Conservation (phyloP, 2,329 filamentous ascomycete species). For the Neophaeococcomyces aloes region DNA sequence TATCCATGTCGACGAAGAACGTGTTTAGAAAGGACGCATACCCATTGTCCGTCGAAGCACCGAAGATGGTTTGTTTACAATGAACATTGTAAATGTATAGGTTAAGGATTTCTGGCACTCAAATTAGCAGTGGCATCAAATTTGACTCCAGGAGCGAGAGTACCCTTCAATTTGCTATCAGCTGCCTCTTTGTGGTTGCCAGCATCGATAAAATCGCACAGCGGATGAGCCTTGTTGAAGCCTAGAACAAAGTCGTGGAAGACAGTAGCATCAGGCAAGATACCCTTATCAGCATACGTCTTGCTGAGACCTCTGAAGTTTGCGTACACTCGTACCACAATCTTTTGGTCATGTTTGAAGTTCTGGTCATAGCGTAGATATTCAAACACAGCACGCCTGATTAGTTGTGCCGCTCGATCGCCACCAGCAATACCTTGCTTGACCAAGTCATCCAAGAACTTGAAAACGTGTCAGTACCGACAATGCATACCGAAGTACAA, state of each 20-base stretch:
- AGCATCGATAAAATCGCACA: slow-evolving; percentile 34
- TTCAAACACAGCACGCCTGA: slow-evolving; percentile 10
- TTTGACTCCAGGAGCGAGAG: background rate
- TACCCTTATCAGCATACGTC: slow-evolving; percentile 25
- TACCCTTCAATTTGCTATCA: slow-evolving; percentile 35
- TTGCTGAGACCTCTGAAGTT: slow-evolving; percentile 30
- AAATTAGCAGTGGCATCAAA: slow-evolving; percentile 6
- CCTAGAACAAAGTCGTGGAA: slow-evolving; percentile 32
- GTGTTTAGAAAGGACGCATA: slow-evolving; percentile 33
- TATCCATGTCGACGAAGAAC: slow-evolving; percentile 21
- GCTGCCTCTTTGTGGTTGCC: slow-evolving; percentile 36
- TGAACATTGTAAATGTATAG: slow-evolving; percentile 26
- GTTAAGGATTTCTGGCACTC: slow-evolving; percentile 2
- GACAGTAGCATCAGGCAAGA: slow-evolving; percentile 21
- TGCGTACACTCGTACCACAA: slow-evolving; percentile 30
- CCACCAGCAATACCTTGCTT: slow-evolving; percentile 10
- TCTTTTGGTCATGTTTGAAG: slow-evolving; percentile 21
- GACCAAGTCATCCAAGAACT: slow-evolving; percentile 13
- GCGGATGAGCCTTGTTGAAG: slow-evolving; percentile 31
- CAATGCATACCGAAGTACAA: no score
- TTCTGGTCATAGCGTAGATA: slow-evolving; percentile 11
- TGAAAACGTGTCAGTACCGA: background rate
- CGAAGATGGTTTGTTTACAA: slow-evolving; percentile 33
- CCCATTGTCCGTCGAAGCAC: slow-evolving; percentile 34
- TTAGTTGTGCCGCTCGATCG: slow-evolving; percentile 10